Conservation (phyloP, 768 basidiomycete genomes). For the Xanthoconium stramineum region DNA sequence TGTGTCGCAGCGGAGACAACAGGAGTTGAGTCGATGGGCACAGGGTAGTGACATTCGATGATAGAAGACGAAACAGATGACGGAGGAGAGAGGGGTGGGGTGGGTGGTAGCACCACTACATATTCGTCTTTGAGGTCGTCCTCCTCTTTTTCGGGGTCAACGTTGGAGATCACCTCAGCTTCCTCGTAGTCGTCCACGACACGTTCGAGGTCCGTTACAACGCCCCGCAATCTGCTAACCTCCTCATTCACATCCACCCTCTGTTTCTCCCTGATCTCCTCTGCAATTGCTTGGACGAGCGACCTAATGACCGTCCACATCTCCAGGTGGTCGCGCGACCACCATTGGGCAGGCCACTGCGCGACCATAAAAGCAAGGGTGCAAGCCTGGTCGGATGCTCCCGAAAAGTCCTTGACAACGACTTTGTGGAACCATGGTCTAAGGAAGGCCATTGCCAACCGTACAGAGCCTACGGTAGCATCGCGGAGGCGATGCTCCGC, state of each 20-base stretch:
- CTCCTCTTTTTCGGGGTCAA: slow-evolving; percentile 18
- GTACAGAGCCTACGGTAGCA: slow-evolving; percentile 64
- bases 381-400: slow-evolving; percentile 36
- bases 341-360: slow-evolving; percentile 67
- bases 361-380: slow-evolving; percentile 50
- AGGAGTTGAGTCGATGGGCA: background rate
- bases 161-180: slow-evolving; percentile 23
- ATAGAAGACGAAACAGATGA: slow-evolving; percentile 18
- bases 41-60: slow-evolving; percentile 15
- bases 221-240: slow-evolving; percentile 45
- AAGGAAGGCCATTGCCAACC: slow-evolving; percentile 63
- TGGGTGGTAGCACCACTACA: slow-evolving; percentile 16
- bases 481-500: slow-evolving; percentile 59
- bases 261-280: slow-evolving; percentile 57
- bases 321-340: slow-evolving; percentile 63
- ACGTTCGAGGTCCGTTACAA: slow-evolving; percentile 49
- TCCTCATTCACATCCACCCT: slow-evolving; percentile 43
- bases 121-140: slow-evolving; percentile 10
- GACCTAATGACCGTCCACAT: slow-evolving; percentile 56
- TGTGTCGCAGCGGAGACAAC: slow-evolving; percentile 7
- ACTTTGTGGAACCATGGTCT: slow-evolving; percentile 65
- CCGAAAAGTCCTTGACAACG: slow-evolving; percentile 39
- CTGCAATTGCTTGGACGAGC: slow-evolving; percentile 58
- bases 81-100: slow-evolving; percentile 21
- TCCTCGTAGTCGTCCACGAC: slow-evolving; percentile 41